phyloP scores from a whole-genome alignment of 202 grass and related monocot species.

The Saccharum hybrid region DNA sequence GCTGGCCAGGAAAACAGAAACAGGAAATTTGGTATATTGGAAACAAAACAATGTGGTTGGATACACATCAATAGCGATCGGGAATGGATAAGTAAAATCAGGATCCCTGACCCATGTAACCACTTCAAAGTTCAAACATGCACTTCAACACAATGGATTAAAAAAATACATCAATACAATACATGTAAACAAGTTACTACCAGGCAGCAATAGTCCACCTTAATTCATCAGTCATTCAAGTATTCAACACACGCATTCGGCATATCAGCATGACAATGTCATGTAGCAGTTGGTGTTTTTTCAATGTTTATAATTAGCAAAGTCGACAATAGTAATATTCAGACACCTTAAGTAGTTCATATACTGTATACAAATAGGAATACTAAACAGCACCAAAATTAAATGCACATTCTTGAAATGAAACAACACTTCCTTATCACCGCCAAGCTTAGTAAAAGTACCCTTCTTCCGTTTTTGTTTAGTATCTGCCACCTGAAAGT shows the following conservation, averaged over 20 bases:
- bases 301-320: conserved; percentile 17
- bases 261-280: not conserved
- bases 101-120: not conserved
- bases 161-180: not conserved
- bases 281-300: conserved; percentile 25
- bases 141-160: not conserved
- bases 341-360: not conserved
- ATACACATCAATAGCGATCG: not conserved
- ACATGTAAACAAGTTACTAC: too few species aligned
- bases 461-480: conserved; percentile 96
- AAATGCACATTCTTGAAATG: conserved; percentile 32
- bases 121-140: not conserved
- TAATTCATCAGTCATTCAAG: too few species aligned
- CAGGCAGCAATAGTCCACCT: not conserved
- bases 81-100: not conserved
- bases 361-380: conserved; percentile 8
- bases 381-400: not conserved
- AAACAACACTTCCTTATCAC: conserved; percentile 81
- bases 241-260: too few species aligned
- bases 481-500: conserved; percentile 83
- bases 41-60: not conserved
- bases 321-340: not conserved
- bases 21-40: not conserved
- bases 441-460: conserved; percentile 91
- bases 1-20: not conserved